phyloP scores from a whole-genome alignment of 2,329 filamentous ascomycete genomes.

The Knufia fluminis region DNA sequence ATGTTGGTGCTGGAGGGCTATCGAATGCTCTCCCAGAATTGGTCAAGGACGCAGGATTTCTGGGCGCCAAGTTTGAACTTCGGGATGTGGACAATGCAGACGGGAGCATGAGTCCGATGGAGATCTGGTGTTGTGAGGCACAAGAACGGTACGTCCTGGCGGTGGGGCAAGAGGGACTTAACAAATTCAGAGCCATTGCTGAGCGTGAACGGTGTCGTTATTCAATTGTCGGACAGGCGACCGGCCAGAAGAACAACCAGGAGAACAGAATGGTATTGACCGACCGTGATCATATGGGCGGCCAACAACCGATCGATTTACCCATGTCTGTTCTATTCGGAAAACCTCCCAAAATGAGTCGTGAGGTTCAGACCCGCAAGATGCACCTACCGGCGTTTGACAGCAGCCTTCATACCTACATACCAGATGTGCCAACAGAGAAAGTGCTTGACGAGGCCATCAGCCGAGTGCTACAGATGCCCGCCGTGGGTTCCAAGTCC shows the following conservation, averaged over 20 bases:
- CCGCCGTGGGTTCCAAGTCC: constrained; percentile 89
- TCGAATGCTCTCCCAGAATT: constrained; percentile 80
- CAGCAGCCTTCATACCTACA: constrained; percentile 58
- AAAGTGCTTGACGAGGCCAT: constrained; percentile 60
- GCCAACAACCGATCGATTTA: constrained; percentile 72
- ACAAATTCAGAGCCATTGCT: constrained; percentile 58
- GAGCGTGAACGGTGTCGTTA: constrained; percentile 83
- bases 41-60: constrained; percentile 73
- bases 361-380: constrained; percentile 62
- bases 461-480: constrained; percentile 71
- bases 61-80: constrained; percentile 88
- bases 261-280: constrained; percentile 64
- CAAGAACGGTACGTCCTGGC: constrained; percentile 94
- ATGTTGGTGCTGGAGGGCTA: constrained; percentile 87
- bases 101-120: constrained; percentile 82
- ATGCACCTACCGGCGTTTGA: constrained; percentile 64
- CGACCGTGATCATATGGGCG: constrained; percentile 59
- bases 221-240: constrained; percentile 77
- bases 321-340: constrained; percentile 85
- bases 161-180: constrained; percentile 70
- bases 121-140: constrained; percentile 97
- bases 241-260: constrained; percentile 40
- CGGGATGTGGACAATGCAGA: constrained; percentile 87
- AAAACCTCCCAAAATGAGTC: constrained; percentile 71
- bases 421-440: constrained; percentile 46